These are phyloP conservation scores for Linnemannia schmuckeri DNA, from an alignment of 192 early-diverging fungal species.

Conservation along the genomic window DNA sequence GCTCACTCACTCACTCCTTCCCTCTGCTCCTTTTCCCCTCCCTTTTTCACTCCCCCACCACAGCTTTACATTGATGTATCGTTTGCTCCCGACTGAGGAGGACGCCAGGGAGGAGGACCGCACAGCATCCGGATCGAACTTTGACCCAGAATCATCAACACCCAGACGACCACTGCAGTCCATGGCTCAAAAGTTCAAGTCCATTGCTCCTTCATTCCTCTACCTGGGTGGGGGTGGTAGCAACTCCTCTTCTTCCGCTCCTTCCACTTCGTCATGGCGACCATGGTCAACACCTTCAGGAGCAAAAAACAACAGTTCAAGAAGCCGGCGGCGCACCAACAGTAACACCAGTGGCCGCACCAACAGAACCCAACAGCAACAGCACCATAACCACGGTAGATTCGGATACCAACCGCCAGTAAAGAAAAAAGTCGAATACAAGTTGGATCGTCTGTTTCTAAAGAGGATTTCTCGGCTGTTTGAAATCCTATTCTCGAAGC, in stretches of 20 bases:
- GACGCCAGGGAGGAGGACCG: constrained; percentile 48
- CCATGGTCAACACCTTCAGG: not conserved
- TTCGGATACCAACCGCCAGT: not conserved
- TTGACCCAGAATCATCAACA: constrained; percentile 2
- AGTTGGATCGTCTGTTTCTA: constrained; percentile 53
- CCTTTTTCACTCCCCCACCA: not conserved
- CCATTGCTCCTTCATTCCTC: constrained; percentile 26
- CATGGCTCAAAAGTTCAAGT: constrained; percentile 24
- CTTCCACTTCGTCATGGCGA: not conserved
- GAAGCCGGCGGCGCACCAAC: not conserved
- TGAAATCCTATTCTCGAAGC: constrained; percentile 35
- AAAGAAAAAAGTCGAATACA: constrained; percentile 40
- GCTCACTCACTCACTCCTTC: not conserved
- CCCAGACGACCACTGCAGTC: constrained; percentile 6
- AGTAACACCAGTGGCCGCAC: not conserved
- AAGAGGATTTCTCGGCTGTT: constrained; percentile 50
- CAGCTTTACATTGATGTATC: constrained; percentile 28
- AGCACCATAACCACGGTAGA: not conserved
- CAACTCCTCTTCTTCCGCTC: not conserved
- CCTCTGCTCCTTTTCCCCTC: not conserved
- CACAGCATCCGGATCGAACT: constrained; percentile 31
- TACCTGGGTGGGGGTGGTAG: not conserved
- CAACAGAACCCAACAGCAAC: not conserved
- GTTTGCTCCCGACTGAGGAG: constrained; percentile 44
- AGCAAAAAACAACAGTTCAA: not conserved